Conservation (phyloP, 768 basidiomycete species). For the Macrocybe gigantea region DNA sequence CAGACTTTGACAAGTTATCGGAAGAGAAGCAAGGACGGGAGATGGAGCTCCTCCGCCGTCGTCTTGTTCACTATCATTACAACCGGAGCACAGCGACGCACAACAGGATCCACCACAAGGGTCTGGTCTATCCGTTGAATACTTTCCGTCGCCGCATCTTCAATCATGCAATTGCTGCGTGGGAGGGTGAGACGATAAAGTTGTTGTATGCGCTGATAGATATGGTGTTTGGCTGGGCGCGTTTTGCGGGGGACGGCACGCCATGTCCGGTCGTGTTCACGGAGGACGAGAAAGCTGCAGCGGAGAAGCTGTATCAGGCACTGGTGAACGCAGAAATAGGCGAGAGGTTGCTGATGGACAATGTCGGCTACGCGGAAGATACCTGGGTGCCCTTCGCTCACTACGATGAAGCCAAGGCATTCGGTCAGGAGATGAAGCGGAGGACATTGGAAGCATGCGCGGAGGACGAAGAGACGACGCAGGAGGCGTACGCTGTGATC, state of each 20-base stretch:
- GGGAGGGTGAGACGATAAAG: constrained; percentile 45
- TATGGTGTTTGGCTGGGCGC: constrained; percentile 35
- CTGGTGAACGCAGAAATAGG: constrained; percentile 22
- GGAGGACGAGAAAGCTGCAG: constrained; percentile 35
- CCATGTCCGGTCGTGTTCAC: constrained; percentile 44
- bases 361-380: constrained; percentile 30
- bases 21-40: constrained; percentile 25
- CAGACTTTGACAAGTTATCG: constrained; percentile 33
- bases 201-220: constrained; percentile 42
- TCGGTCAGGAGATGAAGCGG: constrained; percentile 28
- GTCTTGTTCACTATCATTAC: constrained; percentile 48
- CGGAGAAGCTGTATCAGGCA: constrained; percentile 28
- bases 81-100: constrained; percentile 33
- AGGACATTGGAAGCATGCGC: constrained; percentile 23
- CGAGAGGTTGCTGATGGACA: constrained; percentile 18
- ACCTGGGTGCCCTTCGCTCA: constrained; percentile 35
- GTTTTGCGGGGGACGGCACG: constrained; percentile 26
- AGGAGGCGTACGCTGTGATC: constrained; percentile 31
- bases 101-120: constrained; percentile 37
- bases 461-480: constrained; percentile 18
- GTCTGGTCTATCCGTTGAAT: constrained; percentile 29
- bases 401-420: constrained; percentile 33
- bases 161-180: constrained; percentile 33
- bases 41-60: constrained; percentile 33
- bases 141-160: constrained; percentile 36